These are phyloP conservation scores for Chrysoporthe austroafricana DNA, from an alignment of 2,329 filamentous ascomycete genomes.

Conservation along the genomic window DNA sequence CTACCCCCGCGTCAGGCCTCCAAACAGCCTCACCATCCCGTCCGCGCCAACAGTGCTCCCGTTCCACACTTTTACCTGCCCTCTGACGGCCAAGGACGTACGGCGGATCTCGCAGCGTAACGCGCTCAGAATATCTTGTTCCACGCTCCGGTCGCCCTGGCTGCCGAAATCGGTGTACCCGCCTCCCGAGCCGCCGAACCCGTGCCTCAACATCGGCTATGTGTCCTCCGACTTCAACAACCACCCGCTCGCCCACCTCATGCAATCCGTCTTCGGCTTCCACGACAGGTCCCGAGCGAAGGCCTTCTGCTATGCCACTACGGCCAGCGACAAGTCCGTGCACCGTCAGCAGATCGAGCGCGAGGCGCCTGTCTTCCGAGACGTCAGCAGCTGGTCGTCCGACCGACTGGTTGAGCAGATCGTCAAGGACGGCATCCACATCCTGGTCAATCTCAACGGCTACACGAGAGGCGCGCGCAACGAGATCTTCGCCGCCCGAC, in stretches of 20 bases:
- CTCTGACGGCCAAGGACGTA: constrained; percentile 87
- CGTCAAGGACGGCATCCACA: constrained; percentile 84
- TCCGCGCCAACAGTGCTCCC: constrained; percentile 92
- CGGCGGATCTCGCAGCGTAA: constrained; percentile 95
- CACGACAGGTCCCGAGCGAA: constrained; percentile 75
- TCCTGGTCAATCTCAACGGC: constrained; percentile 95
- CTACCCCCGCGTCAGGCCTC: constrained; percentile 76
- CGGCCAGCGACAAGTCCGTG: constrained; percentile 82
- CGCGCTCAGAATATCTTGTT: constrained; percentile 88
- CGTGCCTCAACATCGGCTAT: constrained; percentile 90
- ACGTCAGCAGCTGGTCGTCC: constrained; percentile 84
- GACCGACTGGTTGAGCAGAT: constrained; percentile 88
- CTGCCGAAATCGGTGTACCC: constrained; percentile 78
- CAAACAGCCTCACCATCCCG: constrained; percentile 73
- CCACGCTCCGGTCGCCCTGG: constrained; percentile 86
- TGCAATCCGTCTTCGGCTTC: constrained; percentile 98
- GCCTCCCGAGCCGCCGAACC: constrained; percentile 81
- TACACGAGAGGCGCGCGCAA: constrained; percentile 97
- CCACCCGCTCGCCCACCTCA: constrained; percentile 93
- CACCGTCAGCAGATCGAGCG: constrained; percentile 92
- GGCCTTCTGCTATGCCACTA: constrained; percentile 95
- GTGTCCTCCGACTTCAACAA: constrained; percentile 99
- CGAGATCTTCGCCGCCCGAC: constrained; percentile 92
- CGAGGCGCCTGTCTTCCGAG: constrained; percentile 88
- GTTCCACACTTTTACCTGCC: constrained; percentile 97